Evolutionary conservation across 495 filamentous ascomycete species (phyloP), one percentile per base, ranked within the genome.

Genomic region (Letharia lupina): DNA sequence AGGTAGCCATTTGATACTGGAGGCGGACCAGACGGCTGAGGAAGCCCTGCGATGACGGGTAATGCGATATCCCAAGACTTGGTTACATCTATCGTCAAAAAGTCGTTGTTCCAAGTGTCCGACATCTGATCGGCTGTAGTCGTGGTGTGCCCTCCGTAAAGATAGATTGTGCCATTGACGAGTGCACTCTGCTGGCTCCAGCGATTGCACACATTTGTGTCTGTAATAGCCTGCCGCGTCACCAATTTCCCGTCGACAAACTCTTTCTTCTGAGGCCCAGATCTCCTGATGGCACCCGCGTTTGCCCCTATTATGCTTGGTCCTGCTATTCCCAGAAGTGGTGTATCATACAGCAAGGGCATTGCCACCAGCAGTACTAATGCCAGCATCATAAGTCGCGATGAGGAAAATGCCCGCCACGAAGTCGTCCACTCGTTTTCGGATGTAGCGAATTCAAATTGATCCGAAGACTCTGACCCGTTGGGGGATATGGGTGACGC

Each of bases 61-160:
- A 82, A 80, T 52, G 71, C 77, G n/a, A 84, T 86, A 62, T 87
- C 78, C 86, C 87, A 91, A 28, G 81, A 80, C 66, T 82, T 84
- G 15, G 84, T 87, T 47, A 91, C 76, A 63, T 89, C 84, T 20
- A 91, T 71, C 18, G 80, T 78, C 44, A 91, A 73, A 71, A 91
- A 87, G 70, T 90, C 78, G 69, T 90, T 91, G 67, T 84, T 88
- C 88, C 88, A 91, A 23, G 82, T 85, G 70, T 87, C 73, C 4
- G 70, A 67, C 3, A 65, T 78, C 73, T 91, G 88, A 10, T 80
- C 77, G 23, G 77, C 65, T 12, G 76, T 70, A 8, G 73, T 80
- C 31, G 76, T 87, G 5, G 80, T 77, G 45, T 86, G 81, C 15
- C 89, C 89, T 44, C 89, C 89, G 67, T 90, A 91, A n/a, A 90